These are phyloP conservation scores for Boletus barrowsii DNA, from an alignment of 768 basidiomycete species.

Conservation along the genomic window DNA sequence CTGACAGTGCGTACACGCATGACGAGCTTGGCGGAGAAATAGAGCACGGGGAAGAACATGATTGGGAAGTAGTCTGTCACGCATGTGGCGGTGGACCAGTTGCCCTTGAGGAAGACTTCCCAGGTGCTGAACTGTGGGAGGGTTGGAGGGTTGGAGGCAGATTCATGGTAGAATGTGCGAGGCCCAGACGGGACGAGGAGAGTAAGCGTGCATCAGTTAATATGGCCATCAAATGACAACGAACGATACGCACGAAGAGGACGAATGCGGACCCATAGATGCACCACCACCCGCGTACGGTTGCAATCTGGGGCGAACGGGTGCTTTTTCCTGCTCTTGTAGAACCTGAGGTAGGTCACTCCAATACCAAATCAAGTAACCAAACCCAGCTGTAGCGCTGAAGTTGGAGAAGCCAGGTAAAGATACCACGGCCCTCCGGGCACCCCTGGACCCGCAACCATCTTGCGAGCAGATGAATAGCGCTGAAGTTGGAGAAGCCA, in stretches of 20 bases:
- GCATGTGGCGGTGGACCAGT: slow-evolving; percentile 39
- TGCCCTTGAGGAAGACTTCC: slow-evolving; percentile 39
- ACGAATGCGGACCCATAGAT: slow-evolving; percentile 25
- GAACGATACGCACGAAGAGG: slow-evolving; percentile 35
- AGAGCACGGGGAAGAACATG: slow-evolving; percentile 47
- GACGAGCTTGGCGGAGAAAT: slow-evolving; percentile 28
- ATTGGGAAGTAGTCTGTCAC: slow-evolving; percentile 44
- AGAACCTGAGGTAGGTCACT: slow-evolving; percentile 47
- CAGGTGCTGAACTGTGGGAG: slow-evolving; percentile 36
- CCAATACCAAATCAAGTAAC: slow-evolving; percentile 44
- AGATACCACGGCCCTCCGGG: too few relatives aligned
- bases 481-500: too few relatives aligned
- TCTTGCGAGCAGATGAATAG: too few relatives aligned
- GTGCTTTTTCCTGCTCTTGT: slow-evolving; percentile 42
- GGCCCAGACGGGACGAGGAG: too few relatives aligned
- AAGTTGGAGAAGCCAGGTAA: slow-evolving; percentile 41
- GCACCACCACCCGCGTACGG: slow-evolving; percentile 42
- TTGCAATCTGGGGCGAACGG: slow-evolving; percentile 44
- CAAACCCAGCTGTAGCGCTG: slow-evolving; percentile 39
- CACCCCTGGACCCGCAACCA: too few relatives aligned
- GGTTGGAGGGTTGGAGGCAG: too few relatives aligned
- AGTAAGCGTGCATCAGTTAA: neutral
- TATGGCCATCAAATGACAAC: neutral
- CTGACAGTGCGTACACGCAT: slow-evolving; percentile 12
- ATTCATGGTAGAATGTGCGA: neutral